Base-by-base conservation (phyloP, 257 asterid species). In the Verbascum thapsus region DNA sequence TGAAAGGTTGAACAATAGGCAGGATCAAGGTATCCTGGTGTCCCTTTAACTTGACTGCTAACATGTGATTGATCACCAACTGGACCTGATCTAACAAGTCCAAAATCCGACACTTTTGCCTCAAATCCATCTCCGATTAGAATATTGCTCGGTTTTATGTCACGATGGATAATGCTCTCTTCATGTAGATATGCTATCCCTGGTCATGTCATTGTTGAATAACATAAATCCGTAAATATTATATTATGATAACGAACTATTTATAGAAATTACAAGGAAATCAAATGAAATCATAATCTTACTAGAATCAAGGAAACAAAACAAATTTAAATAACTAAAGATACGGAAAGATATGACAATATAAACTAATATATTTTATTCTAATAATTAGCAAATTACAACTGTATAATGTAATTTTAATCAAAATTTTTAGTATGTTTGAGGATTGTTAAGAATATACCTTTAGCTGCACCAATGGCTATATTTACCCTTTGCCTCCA, bases 401-500 rank as follows among this genome's bases (percentile, higher is more conserved):
- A n/a, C n/a, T n/a, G n/a, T n/a, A 10, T 6, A 6, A 10, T 50
- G 13, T 41, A 42, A 15, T 10, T 22, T 7, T 16, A 26, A 11
- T 8, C 18, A 5, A 60, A 69, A 69, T 26, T 17, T 19, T 20
- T 15, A 8, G 12, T 5, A 5, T 19, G 8, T 10, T 22, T 49
- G 18, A 19, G 39, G 1, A 30, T 47, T 19, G 10, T 6, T 19
- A 6, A 35, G 32, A 61, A 38, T 26, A 10, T 43, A 86, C 96
- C 95, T 77, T 82, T 86, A 58, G 95, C 96, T 48, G 85, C 95
- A 67, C 95, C 95, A 22, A 82, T 86, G 69, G 96, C 96, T 73
- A 88, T 71, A 6, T 50, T 70, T 34, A 80, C 87, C 76, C 95
- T 85, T 61, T 88, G 88, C 74, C 80, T 88, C 95, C 96, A 88